Evolutionary conservation across 768 basidiomycete genomes (phyloP), one percentile per base, ranked within the genome.

Genomic region (Cystobasidium onofrii): DNA sequence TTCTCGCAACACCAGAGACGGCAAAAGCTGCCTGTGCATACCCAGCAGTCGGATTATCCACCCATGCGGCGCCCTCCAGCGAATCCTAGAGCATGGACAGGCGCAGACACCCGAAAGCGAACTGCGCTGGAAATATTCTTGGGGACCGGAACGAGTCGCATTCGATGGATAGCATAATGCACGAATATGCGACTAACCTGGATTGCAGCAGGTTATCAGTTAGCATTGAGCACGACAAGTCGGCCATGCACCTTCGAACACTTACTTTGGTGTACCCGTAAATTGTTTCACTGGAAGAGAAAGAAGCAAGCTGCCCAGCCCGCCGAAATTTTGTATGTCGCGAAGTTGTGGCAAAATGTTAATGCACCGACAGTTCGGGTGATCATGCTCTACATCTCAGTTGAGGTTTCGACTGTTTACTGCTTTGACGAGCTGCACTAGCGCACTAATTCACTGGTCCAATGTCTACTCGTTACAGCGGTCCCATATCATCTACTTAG

Each of bases 91-190:
- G 54, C 69, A 57, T 36, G 36, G 52, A 60, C 44, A 61, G 13
- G 54, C 63, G 36, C 36, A 46, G 23, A 39, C 63, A 27, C 33
- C 27, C 57, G 33, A 60, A 29, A 29, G 33, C 27, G 57, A n/a
- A 60, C 69, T 13, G 69, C 25, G 33, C 43, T 25, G 33, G 18
- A 39, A 31, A 23, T 62, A 66, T 31, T 73, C 72, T 64, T 65
- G 62, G 72, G 60, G 64, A 73, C 72, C 29, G 60, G 62, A 73
- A 73, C 62, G 72, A 62, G 36, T 73, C 72, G 72, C 66, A 64
- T 46, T 27, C 54, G 41, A 69, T 57, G 66, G 43, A 29, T 31
- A 46, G 66, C 63, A 25, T 3, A 46, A 23, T 64, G 63, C 36
- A 36, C 63, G 34, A 46, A 61, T n/a, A 39, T 34, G 54, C 69